Percentiles rank a stretch among this genome's conserved stretches.
phyloP scores from a whole-genome alignment of 2,329 filamentous ascomycete genomes.

The Colletotrichum graminicola region DNA sequence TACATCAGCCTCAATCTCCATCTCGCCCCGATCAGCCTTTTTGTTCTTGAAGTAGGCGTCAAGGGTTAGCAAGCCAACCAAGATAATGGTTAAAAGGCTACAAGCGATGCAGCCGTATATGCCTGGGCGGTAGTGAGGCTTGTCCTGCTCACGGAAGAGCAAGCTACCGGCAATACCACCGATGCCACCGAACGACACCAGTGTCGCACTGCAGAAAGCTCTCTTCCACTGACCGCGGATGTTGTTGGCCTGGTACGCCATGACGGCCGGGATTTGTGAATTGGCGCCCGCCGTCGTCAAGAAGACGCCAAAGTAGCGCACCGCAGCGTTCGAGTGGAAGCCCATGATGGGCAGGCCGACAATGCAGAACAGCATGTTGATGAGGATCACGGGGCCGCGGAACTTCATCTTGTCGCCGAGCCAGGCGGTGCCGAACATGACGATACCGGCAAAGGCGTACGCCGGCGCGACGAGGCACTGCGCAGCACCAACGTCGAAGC shows the following conservation, averaged over 20 bases:
- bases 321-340: constrained; percentile 66
- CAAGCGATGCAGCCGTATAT: constrained; percentile 68
- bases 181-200: constrained; percentile 82
- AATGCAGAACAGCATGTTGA: constrained; percentile 75
- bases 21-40: constrained; percentile 66
- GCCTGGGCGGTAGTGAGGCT: constrained; percentile 65
- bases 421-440: constrained; percentile 72
- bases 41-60: constrained; percentile 60
- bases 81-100: constrained; percentile 58
- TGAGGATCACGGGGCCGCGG: constrained; percentile 74
- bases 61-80: constrained; percentile 58
- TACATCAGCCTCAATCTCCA: constrained; percentile 64
- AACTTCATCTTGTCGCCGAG: constrained; percentile 75
- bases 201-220: constrained; percentile 80
- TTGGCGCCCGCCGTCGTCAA: constrained; percentile 82
- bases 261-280: constrained; percentile 78
- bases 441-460: constrained; percentile 73
- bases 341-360: constrained; percentile 81
- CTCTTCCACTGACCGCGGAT: constrained; percentile 91
- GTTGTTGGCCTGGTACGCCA: constrained; percentile 90
- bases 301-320: constrained; percentile 82
- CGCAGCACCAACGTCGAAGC: constrained; percentile 71
- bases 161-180: constrained; percentile 82
- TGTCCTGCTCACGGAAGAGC: constrained; percentile 74
- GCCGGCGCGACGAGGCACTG: constrained; percentile 80